Conservation (phyloP, 129 eudicot species). For the Cynara cardunculus region DNA sequence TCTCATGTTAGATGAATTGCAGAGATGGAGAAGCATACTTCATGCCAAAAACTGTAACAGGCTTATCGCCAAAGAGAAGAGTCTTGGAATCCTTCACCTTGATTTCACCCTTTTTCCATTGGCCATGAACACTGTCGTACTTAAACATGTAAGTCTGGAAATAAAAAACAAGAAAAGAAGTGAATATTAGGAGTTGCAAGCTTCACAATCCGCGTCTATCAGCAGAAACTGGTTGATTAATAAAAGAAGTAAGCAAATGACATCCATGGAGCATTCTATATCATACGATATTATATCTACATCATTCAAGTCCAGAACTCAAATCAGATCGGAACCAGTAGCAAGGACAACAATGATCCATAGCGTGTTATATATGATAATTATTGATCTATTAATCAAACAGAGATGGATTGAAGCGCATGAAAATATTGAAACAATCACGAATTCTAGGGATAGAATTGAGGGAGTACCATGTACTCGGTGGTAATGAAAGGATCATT, state of each 20-base stretch:
- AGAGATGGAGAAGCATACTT: conserved; percentile 31
- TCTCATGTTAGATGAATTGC: neutral
- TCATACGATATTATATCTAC: neutral
- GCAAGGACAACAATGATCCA: neutral
- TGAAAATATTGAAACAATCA: neutral
- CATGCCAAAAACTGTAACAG: conserved; percentile 62
- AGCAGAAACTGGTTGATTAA: neutral
- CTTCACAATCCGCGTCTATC: neutral
- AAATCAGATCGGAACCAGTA: neutral
- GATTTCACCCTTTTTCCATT: conserved; percentile 60
- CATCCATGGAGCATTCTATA: neutral
- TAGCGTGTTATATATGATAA: neutral
- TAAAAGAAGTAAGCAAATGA: neutral
- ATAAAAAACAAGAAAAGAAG: neutral
- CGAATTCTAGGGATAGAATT: neutral
- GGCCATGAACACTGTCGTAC: conserved; percentile 77
- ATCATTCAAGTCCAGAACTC: neutral
- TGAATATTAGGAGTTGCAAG: neutral
- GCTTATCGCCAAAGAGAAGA: conserved; percentile 65
- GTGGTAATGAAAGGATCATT: conserved; percentile 72
- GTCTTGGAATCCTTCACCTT: conserved; percentile 61
- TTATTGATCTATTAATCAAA: neutral
- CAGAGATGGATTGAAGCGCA: neutral
- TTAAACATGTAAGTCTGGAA: conserved; percentile 77
- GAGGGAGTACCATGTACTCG: conserved; percentile 62